Conservation (phyloP, 2,329 filamentous ascomycete genomes). For the Aspergillus pseudotamarii region DNA sequence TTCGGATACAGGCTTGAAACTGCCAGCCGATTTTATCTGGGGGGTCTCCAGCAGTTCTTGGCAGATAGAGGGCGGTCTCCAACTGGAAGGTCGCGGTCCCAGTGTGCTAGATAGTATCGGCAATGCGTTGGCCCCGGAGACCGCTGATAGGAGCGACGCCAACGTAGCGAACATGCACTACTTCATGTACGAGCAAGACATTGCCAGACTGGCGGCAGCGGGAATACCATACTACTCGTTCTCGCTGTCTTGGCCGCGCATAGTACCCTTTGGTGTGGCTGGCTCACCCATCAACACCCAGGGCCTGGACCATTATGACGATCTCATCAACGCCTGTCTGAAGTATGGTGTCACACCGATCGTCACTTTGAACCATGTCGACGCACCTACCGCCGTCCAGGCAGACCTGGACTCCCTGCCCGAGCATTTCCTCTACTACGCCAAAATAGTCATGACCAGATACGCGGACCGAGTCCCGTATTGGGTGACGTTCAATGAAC, state of each 20-base stretch:
- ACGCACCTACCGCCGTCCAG: constrained; percentile 73
- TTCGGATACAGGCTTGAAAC: background rate
- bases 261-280: constrained; percentile 76
- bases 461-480: constrained; percentile 72
- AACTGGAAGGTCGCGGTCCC: background rate
- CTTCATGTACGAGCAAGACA: constrained; percentile 4
- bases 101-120: background rate
- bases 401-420: constrained; percentile 77
- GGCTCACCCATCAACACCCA: constrained; percentile 74
- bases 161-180: constrained; percentile 2
- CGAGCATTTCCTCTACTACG: constrained; percentile 76
- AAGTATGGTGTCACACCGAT: constrained; percentile 73
- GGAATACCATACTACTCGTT: constrained; percentile 64
- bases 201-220: background rate
- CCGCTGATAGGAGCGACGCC: background rate
- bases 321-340: constrained; percentile 73
- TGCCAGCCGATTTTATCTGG: background rate
- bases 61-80: constrained; percentile 1
- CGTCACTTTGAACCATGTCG: constrained; percentile 82
- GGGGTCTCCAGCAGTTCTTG: background rate
- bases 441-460: constrained; percentile 34
- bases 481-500: constrained; percentile 88
- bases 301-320: constrained; percentile 75
- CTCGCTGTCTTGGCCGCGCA: constrained; percentile 73
- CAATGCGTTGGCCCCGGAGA: background rate